Evolutionary conservation across 306 rosid species (phyloP).

Genomic region (Rosa persica): DNA sequence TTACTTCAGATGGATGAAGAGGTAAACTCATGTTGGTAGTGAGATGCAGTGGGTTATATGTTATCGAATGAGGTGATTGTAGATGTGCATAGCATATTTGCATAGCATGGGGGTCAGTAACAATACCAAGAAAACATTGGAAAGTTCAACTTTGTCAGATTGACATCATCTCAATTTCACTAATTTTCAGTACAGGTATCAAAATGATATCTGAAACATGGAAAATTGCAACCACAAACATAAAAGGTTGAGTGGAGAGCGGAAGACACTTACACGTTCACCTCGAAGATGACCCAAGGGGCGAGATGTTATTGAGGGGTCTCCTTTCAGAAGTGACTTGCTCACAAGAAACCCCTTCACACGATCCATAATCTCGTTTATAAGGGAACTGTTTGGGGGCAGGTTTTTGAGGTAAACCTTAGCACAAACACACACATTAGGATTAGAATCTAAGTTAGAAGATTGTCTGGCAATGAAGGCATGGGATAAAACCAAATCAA

Average conservation of each 20-base stretch:
- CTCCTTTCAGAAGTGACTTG: slow-evolving; percentile 80
- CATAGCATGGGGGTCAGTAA: neutral
- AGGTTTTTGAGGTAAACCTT: slow-evolving; percentile 87
- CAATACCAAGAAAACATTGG: neutral
- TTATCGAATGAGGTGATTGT: neutral
- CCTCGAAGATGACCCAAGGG: slow-evolving; percentile 69
- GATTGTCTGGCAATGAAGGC: slow-evolving; percentile 7
- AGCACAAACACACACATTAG: slow-evolving; percentile 13
- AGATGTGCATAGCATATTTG: neutral
- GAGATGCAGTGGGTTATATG: neutral
- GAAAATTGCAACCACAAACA: neutral
- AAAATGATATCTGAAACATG: neutral
- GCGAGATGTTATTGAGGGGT: slow-evolving; percentile 50
- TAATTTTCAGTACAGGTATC: neutral
- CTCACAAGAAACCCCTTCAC: slow-evolving; percentile 88
- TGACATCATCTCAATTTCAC: neutral
- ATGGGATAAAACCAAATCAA: slow-evolving; percentile 9
- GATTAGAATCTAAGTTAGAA: neutral
- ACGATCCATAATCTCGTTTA: slow-evolving; percentile 68
- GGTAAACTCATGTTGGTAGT: slow-evolving; percentile 5
- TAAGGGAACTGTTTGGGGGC: slow-evolving; percentile 83
- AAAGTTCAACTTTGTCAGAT: neutral
- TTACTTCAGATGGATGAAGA: slow-evolving; percentile 14
- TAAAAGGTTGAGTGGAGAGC: neutral
- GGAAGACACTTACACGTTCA: slow-evolving; percentile 58